phyloP scores from a whole-genome alignment of 331 rosid species.

The Malus hybrid region DNA sequence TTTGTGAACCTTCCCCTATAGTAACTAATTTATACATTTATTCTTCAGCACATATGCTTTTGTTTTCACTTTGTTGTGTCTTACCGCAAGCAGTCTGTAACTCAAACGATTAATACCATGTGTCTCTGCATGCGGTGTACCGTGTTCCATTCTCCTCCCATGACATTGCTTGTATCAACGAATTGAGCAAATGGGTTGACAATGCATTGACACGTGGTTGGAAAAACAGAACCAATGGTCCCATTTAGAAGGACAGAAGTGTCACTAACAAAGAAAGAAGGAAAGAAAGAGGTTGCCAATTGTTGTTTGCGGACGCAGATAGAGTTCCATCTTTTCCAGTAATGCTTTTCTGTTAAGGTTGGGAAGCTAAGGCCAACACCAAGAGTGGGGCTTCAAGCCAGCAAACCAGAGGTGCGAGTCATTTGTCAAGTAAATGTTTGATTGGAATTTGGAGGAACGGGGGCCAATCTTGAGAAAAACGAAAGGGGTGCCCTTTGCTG shows the following conservation, averaged over 20 bases:
- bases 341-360: constrained; percentile 4
- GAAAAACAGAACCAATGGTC: not conserved
- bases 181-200: not conserved
- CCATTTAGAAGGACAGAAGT: not conserved
- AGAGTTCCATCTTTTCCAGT: not conserved
- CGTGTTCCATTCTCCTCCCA: not conserved
- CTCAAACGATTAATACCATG: not conserved
- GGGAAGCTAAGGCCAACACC: not conserved
- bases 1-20: constrained; percentile 29
- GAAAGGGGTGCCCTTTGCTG: not conserved
- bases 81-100: not conserved
- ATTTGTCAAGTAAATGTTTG: not conserved
- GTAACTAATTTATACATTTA: constrained; percentile 27
- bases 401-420: not conserved
- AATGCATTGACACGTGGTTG: not conserved
- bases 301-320: not conserved
- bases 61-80: not conserved
- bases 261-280: not conserved
- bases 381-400: not conserved
- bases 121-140: not conserved
- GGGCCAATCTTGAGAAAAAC: not conserved
- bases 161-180: too few relatives aligned
- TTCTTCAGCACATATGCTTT: not conserved
- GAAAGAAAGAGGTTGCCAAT: not conserved
- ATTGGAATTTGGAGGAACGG: not conserved